Base-by-base conservation (phyloP, 2,329 filamentous ascomycete species). In the Harringtonia lauricola region DNA sequence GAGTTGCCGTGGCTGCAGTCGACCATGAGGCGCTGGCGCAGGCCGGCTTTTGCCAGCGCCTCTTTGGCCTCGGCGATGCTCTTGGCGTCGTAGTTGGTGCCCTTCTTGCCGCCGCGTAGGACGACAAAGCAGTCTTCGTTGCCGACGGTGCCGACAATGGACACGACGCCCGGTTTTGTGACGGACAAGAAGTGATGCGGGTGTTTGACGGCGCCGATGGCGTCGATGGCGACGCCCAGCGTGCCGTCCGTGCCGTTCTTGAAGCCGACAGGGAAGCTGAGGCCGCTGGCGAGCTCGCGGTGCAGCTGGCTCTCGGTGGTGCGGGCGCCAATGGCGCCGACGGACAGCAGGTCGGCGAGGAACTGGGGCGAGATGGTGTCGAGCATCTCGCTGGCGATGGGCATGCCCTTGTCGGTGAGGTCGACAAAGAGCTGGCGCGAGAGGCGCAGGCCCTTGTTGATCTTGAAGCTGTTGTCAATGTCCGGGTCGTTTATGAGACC, bases 61-160 rank as follows among this genome's bases (percentile, higher is more conserved):
- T 75, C 78, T 67, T 94, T 94, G 19, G 90, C 85, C 54, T 86
- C 83, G 36, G 76, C 76, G 56, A 96, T 86, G 66, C 83, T 92
- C 61, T 81, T 72, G 4, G 84, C 76, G 60, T 95, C 88, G 67
- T 85, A 96, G 71, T 98, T 98, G 50, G 90, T 92, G 49, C 92
- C 92, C 64, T 83, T 86, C 55, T 83, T 94, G 43, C 92, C 92
- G 45, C 92, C 92, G 49, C 92, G 80, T 46, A 96, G 76, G 56
- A 98, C 95, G 44, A 94, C 87, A 64, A 95, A 98, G 70, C 90
- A 94, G 66, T 98, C 89, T 29, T 94, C 85, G 65, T 98, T 98
- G 48, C 92, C 92, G 24, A 82, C 80, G 1, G 92, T 98, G 52
- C 89, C 87, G 28, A 95, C 89, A 57, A 96, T 95, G 48, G 92